Evolutionary conservation across 768 basidiomycete genomes (phyloP), one percentile per base, ranked within the genome.

Genomic region (Lentinula detonsa): DNA sequence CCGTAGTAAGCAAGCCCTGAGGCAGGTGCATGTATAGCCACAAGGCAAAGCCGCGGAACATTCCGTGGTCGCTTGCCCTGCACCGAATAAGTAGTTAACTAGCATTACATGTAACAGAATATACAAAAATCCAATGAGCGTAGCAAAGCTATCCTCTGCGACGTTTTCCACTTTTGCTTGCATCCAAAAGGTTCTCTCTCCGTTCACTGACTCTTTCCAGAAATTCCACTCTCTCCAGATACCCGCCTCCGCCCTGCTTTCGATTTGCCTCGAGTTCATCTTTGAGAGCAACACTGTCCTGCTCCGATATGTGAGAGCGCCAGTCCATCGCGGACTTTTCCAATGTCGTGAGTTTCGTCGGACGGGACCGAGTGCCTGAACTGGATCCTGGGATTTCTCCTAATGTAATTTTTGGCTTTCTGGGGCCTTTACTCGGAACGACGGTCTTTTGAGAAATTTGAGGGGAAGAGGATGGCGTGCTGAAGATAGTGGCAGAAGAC

Each of bases 241-340:
- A 95, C 0, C 92, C 90, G 8, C 89, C 91, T 0, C 85, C 83
- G 45, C 86, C 81, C 8, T 59, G 33, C 50, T 42, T 60, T 51
- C 87, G 76, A 62, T 92, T 87, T 3, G 83, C 83, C 53, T 88
- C 84, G n/a, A 95, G 78, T 63, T 91, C 88, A 65, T 91, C 86
- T 62, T 83, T 80, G 8, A 87, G 67, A 3, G 76, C 80, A 0
- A 76, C 60, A 18, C 70, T 67, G 28, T 71, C 66, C 55, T 80
- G 72, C 0, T 78, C 63, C 18, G 78, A 71, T 13, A 91, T 72
- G 65, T 93, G 91, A 0, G 83, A 72, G 33, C 80, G 79, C 93
- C 93, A 95, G 69, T 95, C 93, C 82, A 95, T 85, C 11, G 88
- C 85, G 0, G 90, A 91, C 70, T 93, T 94, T 63, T 93, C 91